Evolutionary conservation across 1,139 yeast genomes (phyloP), one percentile per base, ranked within the genome.

Genomic region (Lodderomyces orthopsilosis): DNA sequence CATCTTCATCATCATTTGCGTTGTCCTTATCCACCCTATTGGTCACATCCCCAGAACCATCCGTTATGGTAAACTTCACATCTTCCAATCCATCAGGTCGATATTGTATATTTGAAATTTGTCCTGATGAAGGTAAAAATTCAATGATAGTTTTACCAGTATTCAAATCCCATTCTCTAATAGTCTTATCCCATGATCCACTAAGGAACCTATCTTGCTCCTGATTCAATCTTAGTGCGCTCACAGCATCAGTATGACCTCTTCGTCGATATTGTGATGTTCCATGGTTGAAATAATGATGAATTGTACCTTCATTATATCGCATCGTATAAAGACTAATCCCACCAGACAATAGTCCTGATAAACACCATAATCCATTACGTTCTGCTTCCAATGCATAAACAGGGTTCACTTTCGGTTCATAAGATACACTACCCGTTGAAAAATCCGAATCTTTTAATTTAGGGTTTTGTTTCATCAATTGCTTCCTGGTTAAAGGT

Each of bases 151-250:
- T 65, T 37, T 73, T 69, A 2, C 98, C 97, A 0, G 85, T 78
- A 50, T 86, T 76, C 42, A 94, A 67, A 63, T 93, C 98, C 97
- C 98, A 91, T 52, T 84, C 79, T 19, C 83, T 67, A 3, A 86
- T 74, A 6, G 78, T 70, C 58, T 81, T 83, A 65, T 93, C 98
- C 95, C 98, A 93, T 5, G 94, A 79, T 0, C 97, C 98, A 35
- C 94, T 84, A 5, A 93, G 59, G 33, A 90, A 79, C 40, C 69
- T 63, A 37, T 75, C 74, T 48, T 87, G 90, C 35, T 71, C 72
- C 32, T 74, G 70, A 56, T 83, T 85, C 46, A 93, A 69, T 46
- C 72, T 70, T 35, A 93, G 60, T 19, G 81, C 83, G 13, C 95
- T 85, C 0, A 93, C 89, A 0, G 96, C 81, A 44, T 81, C 83